Evolutionary conservation across 2,329 filamentous ascomycete genomes (phyloP).

Genomic region (Nemania bipapillata): DNA sequence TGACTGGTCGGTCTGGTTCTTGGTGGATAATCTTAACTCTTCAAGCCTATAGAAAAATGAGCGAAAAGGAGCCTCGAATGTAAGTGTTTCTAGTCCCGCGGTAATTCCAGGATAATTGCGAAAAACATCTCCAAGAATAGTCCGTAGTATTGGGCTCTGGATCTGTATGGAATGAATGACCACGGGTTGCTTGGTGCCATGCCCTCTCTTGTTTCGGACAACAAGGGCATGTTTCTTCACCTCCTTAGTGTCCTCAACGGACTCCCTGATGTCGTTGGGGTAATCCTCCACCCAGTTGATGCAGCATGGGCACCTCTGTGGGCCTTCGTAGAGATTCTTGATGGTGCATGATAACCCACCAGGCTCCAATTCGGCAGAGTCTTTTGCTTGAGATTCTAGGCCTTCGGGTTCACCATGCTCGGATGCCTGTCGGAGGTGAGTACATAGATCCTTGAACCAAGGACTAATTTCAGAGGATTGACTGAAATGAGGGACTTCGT

Average conservation of each 20-base stretch:
- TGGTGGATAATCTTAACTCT: background rate
- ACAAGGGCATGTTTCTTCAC: background rate
- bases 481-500: too few relatives aligned
- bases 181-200: background rate
- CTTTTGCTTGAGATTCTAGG: too few relatives aligned
- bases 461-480: too few relatives aligned
- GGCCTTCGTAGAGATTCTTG: constrained; percentile 1
- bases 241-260: background rate
- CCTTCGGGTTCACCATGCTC: too few relatives aligned
- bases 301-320: background rate
- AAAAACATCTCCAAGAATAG: background rate
- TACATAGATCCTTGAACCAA: too few relatives aligned
- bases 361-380: too few relatives aligned
- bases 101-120: background rate
- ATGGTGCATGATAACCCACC: background rate
- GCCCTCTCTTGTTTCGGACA: background rate
- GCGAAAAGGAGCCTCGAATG: background rate
- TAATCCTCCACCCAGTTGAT: constrained; percentile 7
- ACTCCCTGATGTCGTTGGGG: background rate
- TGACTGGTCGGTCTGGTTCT: background rate
- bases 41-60: background rate
- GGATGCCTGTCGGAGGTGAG: too few relatives aligned
- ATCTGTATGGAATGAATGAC: background rate
- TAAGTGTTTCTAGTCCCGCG: background rate
- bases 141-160: background rate